Percentiles rank a stretch among this genome's conserved stretches.
These are phyloP conservation scores for Cercospora zeina DNA, from an alignment of 2,329 filamentous ascomycete species.

Conservation along the genomic window DNA sequence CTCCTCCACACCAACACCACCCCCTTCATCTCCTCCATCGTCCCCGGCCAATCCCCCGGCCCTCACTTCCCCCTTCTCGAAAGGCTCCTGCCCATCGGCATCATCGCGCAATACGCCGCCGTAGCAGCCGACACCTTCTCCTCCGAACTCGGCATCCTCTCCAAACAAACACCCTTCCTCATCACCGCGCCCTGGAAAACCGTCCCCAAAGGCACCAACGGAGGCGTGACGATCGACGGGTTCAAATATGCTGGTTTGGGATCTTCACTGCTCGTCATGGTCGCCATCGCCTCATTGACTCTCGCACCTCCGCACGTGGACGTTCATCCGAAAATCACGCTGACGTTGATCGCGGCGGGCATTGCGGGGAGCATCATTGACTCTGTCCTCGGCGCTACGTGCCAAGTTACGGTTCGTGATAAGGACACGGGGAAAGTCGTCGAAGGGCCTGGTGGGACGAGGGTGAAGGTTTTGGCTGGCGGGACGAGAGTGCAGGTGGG, in stretches of 20 bases:
- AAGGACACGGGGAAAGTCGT: slow-evolving; percentile 81
- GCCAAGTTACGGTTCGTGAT: slow-evolving; percentile 86
- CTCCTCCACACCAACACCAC: slow-evolving; percentile 38
- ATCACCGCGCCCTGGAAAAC: slow-evolving; percentile 79
- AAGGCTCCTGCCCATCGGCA: slow-evolving; percentile 50
- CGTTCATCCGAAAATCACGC: slow-evolving; percentile 23
- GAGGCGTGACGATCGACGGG: slow-evolving; percentile 78
- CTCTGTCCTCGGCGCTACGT: slow-evolving; percentile 78
- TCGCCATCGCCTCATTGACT: slow-evolving; percentile 54
- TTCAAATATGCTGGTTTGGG: slow-evolving; percentile 48
- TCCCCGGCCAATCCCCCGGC: slow-evolving; percentile 29
- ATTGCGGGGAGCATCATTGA: slow-evolving; percentile 79
- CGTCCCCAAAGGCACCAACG: slow-evolving; percentile 90
- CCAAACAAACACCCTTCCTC: slow-evolving; percentile 71
- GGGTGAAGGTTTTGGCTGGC: slow-evolving; percentile 47
- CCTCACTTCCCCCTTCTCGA: slow-evolving; percentile 46
- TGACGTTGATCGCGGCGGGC: slow-evolving; percentile 67
- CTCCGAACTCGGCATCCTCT: slow-evolving; percentile 90
- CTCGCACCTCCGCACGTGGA: slow-evolving; percentile 24
- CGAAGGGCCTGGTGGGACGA: slow-evolving; percentile 65
- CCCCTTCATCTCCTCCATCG: slow-evolving; percentile 38
- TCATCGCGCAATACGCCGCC: slow-evolving; percentile 70
- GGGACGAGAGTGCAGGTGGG: slow-evolving; percentile 59
- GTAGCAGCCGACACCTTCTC: slow-evolving; percentile 92
- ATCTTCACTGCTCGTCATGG: slow-evolving; percentile 63